Evolutionary conservation across 345 rosid species (phyloP).

Genomic region (Excoecaria cochinchinensis): DNA sequence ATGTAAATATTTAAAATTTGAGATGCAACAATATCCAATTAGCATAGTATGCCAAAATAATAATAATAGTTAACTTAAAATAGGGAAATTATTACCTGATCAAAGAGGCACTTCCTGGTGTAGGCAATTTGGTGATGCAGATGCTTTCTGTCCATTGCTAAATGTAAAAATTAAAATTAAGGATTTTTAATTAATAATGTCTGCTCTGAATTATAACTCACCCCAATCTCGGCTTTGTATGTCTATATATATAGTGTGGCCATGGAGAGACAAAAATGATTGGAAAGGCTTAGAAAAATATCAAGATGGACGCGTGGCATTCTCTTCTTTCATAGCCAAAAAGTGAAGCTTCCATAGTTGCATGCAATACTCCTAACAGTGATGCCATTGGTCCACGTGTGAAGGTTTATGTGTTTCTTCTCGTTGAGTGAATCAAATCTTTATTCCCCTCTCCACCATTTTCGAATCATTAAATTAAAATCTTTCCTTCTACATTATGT

Average conservation of each 20-base stretch:
- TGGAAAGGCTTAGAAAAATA: background rate
- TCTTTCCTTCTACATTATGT: too few species aligned
- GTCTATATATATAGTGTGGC: background rate
- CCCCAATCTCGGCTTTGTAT: too few species aligned
- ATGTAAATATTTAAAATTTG: background rate
- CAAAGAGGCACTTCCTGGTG: slow-evolving; percentile 59
- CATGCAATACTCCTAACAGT: too few species aligned
- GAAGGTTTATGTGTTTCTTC: background rate
- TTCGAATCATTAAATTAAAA: background rate
- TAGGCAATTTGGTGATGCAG: slow-evolving; percentile 40
- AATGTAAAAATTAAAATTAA: background rate
- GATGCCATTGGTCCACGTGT: slow-evolving; percentile 3
- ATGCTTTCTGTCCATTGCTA: slow-evolving; percentile 23
- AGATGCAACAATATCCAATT: too few species aligned
- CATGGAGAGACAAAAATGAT: background rate
- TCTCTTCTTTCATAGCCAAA: background rate
- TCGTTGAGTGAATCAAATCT: background rate
- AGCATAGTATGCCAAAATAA: too few species aligned
- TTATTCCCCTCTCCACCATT: background rate
- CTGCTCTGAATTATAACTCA: too few species aligned
- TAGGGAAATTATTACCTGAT: slow-evolving; percentile 42
- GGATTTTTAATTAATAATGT: too few species aligned
- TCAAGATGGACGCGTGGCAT: slow-evolving; percentile 7
- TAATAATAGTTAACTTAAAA: too few species aligned
- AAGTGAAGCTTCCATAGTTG: background rate